These are phyloP conservation scores for Fusarium nelsonii DNA, from an alignment of 2,329 filamentous ascomycete genomes.

Conservation along the genomic window DNA sequence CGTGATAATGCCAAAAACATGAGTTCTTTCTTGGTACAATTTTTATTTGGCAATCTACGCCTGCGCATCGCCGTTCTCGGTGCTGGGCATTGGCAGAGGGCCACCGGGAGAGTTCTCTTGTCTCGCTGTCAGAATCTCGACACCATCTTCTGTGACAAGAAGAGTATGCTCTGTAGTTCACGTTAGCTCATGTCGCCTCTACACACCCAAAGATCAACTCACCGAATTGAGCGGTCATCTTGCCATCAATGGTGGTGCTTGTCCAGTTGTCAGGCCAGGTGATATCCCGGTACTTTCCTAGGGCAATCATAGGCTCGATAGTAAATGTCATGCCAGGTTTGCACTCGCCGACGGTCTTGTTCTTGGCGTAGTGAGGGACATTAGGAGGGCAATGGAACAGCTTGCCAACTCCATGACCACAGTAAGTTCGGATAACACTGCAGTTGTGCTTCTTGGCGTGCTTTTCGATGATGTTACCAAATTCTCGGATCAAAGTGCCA, in stretches of 20 bases:
- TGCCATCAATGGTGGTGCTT: constrained; percentile 90
- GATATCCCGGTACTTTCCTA: constrained; percentile 90
- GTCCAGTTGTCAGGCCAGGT: constrained; percentile 99
- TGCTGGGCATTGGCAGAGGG: constrained; percentile 68
- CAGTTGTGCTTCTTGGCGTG: constrained; percentile 87
- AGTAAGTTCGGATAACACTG: constrained; percentile 95
- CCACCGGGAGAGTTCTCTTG: constrained; percentile 81
- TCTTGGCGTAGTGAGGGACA: constrained; percentile 97
- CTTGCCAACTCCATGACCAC: constrained; percentile 93
- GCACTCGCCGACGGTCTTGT: constrained; percentile 94
- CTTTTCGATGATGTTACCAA: constrained; percentile 95
- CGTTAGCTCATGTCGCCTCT: constrained; percentile 38
- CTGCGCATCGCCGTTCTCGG: constrained; percentile 32
- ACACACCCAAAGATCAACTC: constrained; percentile 51
- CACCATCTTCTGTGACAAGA: constrained; percentile 83
- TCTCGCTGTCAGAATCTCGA: constrained; percentile 84
- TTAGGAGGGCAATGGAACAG: constrained; percentile 95
- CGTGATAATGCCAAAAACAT: constrained; percentile 20
- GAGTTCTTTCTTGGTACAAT: constrained; percentile 9
- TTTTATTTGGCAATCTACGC: constrained; percentile 17
- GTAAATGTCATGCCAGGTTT: constrained; percentile 99
- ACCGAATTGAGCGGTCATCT: constrained; percentile 93
- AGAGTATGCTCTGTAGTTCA: constrained; percentile 77
- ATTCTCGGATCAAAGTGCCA: constrained; percentile 90
- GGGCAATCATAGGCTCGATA: constrained; percentile 97